Conservation (phyloP, 495 filamentous ascomycete genomes). For the Parmelia sp. region DNA sequence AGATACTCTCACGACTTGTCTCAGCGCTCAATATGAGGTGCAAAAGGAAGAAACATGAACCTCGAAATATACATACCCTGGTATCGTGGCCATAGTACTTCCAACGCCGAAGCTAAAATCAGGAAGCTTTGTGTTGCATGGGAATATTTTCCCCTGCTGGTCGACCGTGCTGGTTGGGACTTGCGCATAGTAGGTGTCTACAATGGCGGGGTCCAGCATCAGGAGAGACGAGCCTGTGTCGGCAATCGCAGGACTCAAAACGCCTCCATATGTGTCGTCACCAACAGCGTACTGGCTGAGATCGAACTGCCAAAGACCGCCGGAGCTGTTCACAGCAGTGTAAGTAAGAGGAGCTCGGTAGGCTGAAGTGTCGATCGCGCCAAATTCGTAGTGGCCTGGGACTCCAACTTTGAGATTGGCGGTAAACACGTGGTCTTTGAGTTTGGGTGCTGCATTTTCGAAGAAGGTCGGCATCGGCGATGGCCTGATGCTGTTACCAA, state of each 20-base stretch:
- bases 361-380: conserved; percentile 58
- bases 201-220: conserved; percentile 57
- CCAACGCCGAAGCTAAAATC: conserved; percentile 63
- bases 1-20: too few relatives aligned
- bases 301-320: conserved; percentile 72
- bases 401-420: conserved; percentile 57
- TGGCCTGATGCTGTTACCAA: conserved; percentile 57
- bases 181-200: conserved; percentile 54
- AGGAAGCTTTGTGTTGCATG: conserved; percentile 56
- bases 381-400: conserved; percentile 71
- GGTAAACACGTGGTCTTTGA: conserved; percentile 66
- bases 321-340: conserved; percentile 52
- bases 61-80: too few relatives aligned
- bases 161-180: conserved; percentile 51
- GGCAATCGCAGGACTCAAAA: conserved; percentile 42
- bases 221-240: conserved; percentile 72
- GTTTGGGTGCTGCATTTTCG: conserved; percentile 58
- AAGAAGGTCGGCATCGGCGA: conserved; percentile 59
- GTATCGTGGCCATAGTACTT: conserved; percentile 52
- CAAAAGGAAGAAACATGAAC: too few relatives aligned
- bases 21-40: too few relatives aligned
- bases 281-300: conserved; percentile 46
- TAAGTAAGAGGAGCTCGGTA: conserved; percentile 60
- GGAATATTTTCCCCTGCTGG: conserved; percentile 55
- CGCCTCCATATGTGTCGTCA: not conserved